These are phyloP conservation scores for Porcisia hertigi DNA, from an alignment of 208 protist species.

Conservation along the genomic window DNA sequence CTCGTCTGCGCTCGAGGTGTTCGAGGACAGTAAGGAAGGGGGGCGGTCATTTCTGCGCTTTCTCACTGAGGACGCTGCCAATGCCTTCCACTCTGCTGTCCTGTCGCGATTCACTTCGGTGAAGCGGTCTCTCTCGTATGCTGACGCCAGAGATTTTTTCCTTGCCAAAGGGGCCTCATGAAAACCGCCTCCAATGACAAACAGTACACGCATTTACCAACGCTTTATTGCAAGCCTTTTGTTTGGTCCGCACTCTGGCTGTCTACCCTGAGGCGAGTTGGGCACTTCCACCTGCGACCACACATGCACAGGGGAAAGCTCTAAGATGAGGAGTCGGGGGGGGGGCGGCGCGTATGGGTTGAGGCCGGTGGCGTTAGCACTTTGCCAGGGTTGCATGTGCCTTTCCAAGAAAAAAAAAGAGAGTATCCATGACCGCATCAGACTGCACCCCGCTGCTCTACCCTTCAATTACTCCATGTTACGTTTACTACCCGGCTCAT, in stretches of 20 bases:
- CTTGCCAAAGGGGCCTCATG: constrained; percentile 33
- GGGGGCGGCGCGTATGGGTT: not conserved
- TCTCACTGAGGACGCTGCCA: constrained; percentile 37
- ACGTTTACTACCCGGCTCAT: not conserved
- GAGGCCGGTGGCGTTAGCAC: not conserved
- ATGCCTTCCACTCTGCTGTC: constrained; percentile 37
- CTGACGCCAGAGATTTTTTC: constrained; percentile 40
- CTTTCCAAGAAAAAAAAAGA: not conserved
- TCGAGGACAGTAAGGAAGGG: constrained; percentile 69
- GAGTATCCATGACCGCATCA: not conserved
- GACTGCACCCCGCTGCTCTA: not conserved
- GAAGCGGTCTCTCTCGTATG: constrained; percentile 54
- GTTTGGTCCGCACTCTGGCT: not conserved
- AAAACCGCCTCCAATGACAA: not conserved
- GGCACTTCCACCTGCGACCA: not conserved
- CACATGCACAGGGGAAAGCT: not conserved
- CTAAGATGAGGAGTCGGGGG: not conserved
- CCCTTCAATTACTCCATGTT: not conserved
- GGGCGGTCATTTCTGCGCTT: constrained; percentile 68
- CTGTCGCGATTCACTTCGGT: constrained; percentile 31
- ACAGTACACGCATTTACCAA: not conserved
- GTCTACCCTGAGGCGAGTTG: not conserved
- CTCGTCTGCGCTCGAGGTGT: constrained; percentile 32
- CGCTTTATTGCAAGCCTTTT: constrained; percentile 6
- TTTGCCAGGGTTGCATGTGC: not conserved